A percentile compares a stretch with the other conserved stretches of the same genome.
Evolutionary conservation across 2,329 filamentous ascomycete species (phyloP).

Genomic region (Botrytis byssoidea): DNA sequence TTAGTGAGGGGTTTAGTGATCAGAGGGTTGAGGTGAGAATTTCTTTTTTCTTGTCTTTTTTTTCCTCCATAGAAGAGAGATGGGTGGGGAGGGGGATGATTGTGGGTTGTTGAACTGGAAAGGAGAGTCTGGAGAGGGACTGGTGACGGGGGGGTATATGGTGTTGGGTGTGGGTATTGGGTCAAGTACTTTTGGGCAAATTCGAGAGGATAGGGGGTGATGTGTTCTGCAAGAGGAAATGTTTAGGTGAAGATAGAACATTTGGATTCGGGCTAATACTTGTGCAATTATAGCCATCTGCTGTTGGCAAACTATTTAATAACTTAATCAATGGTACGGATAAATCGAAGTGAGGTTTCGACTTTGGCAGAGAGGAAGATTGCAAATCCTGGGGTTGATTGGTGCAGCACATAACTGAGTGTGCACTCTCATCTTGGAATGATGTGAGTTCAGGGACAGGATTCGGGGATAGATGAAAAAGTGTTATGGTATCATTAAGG

Average conservation of each 20-base stretch:
- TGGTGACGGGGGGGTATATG: too few species aligned
- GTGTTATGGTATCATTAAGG: not conserved
- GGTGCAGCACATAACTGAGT: not conserved
- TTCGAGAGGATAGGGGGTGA: not conserved
- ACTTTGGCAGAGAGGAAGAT: accelerated
- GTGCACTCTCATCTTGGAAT: not conserved
- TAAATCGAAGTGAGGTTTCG: conserved; percentile 23
- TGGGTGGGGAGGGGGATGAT: too few species aligned
- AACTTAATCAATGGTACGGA: conserved; percentile 31
- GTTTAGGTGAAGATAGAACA: not conserved
- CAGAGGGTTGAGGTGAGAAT: conserved; percentile 27
- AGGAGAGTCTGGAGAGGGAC: not conserved
- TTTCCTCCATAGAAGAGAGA: too few species aligned
- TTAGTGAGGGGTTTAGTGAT: conserved; percentile 23
- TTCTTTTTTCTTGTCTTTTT: not conserved
- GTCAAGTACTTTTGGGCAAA: not conserved
- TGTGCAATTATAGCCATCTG: conserved; percentile 21
- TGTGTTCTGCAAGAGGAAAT: not conserved
- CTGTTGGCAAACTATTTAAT: conserved; percentile 30
- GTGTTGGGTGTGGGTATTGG: not conserved
- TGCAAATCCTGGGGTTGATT: not conserved
- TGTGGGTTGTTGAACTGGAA: too few species aligned
- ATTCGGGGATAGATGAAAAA: not conserved
- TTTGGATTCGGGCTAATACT: not conserved
- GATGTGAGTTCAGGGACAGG: too few species aligned